phyloP scores from a whole-genome alignment of 1,284 basidiomycete species.

The Puccinia sorghi region DNA sequence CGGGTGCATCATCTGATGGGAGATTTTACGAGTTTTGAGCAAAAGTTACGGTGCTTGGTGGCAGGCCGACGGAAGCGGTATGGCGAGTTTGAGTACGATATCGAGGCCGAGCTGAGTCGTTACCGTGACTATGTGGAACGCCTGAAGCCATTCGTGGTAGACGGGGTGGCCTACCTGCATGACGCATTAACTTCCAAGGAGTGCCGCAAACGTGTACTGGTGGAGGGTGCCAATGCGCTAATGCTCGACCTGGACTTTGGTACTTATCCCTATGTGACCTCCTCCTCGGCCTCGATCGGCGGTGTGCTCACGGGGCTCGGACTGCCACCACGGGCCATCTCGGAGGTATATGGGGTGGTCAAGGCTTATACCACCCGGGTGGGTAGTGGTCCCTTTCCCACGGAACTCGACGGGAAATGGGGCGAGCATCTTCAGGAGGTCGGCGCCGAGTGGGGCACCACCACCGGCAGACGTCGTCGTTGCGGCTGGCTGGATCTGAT shows the following conservation, averaged over 20 bases:
- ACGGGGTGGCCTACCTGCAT: conserved; percentile 59
- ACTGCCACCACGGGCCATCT: conserved; percentile 57
- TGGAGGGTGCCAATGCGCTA: conserved; percentile 59
- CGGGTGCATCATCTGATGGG: conserved; percentile 59
- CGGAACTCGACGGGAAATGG: conserved; percentile 57
- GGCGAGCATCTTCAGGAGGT: conserved; percentile 59
- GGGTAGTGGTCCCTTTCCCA: conserved; percentile 59
- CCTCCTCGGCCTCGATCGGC: conserved; percentile 58
- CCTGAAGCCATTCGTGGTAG: conserved; percentile 58
- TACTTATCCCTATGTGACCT: conserved; percentile 59
- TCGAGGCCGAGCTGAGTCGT: conserved; percentile 59
- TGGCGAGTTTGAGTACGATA: conserved; percentile 59
- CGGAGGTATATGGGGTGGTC: conserved; percentile 57
- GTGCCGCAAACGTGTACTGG: conserved; percentile 55
- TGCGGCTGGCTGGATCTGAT: conserved; percentile 59
- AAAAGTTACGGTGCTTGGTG: conserved; percentile 59
- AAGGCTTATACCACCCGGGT: conserved; percentile 60
- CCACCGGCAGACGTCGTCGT: conserved; percentile 58
- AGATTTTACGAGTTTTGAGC: conserved; percentile 57
- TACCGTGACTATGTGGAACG: conserved; percentile 58
- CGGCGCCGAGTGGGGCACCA: conserved; percentile 59
- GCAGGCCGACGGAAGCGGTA: conserved; percentile 59
- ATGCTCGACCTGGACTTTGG: conserved; percentile 60
- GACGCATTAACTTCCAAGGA: conserved; percentile 56
- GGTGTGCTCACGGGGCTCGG: conserved; percentile 59